phyloP scores from a whole-genome alignment of 257 asterid species.

The Solanum corneliomulleri region DNA sequence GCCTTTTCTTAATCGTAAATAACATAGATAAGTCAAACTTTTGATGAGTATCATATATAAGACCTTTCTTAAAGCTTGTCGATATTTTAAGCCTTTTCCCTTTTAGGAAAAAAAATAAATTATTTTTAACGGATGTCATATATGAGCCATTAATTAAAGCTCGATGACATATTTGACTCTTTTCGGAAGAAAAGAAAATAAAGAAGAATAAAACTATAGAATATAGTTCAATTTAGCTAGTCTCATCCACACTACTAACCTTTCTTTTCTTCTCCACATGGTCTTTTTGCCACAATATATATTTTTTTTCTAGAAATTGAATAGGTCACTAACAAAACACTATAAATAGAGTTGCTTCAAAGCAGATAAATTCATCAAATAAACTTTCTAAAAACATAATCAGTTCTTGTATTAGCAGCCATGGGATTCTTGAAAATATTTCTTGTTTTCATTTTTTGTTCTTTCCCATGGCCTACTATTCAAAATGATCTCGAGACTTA shows the following conservation, averaged over 20 bases:
- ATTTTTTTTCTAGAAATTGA: not conserved
- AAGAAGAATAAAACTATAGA: not conserved
- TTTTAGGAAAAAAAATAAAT: no score
- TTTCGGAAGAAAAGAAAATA: no score
- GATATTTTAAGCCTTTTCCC: no score
- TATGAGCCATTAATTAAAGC: not conserved
- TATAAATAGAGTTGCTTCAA: not conserved
- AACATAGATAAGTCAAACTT: no score
- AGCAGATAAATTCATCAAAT: not conserved
- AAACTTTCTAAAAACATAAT: not conserved
- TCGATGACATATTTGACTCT: not conserved
- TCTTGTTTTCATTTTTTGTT: not conserved
- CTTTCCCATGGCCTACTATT: not conserved
- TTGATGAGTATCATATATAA: no score
- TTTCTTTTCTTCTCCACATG: not conserved
- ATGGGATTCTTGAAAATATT: not conserved
- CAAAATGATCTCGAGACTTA: slow-evolving; percentile 14
- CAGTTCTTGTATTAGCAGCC: not conserved
- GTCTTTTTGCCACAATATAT: not conserved
- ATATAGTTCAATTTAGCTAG: not conserved
- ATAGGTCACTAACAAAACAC: not conserved
- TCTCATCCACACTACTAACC: not conserved
- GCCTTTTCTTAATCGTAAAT: no score
- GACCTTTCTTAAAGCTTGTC: no score
- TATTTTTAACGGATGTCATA: not conserved